phyloP scores from a whole-genome alignment of 371 early-diverging fungal genomes.

The Cokeromyces recurvatus region DNA sequence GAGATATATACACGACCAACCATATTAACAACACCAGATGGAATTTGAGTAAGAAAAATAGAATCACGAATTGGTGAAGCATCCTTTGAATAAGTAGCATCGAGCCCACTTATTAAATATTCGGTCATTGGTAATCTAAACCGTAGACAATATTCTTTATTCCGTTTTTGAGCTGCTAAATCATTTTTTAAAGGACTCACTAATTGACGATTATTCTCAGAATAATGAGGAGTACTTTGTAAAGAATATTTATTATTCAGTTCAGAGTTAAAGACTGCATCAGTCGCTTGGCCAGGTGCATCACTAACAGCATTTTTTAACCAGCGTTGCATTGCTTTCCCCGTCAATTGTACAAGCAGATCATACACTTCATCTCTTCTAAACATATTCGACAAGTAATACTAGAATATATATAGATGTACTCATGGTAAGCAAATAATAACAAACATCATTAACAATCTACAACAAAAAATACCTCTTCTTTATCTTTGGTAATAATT shows the following conservation, averaged over 20 bases:
- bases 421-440: neutral
- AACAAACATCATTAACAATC: no score
- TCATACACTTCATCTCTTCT: constrained; percentile 89
- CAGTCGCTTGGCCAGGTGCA: constrained; percentile 28
- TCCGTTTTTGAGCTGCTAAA: constrained; percentile 66
- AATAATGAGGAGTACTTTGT: no score
- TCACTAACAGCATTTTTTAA: constrained; percentile 74
- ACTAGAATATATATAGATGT: constrained; percentile 27
- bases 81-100: constrained; percentile 45
- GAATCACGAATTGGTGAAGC: constrained; percentile 3
- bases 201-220: constrained; percentile 22
- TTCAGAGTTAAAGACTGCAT: no score
- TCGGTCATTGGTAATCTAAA: constrained; percentile 69
- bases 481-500: constrained; percentile 72
- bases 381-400: constrained; percentile 90
- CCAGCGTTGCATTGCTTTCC: constrained; percentile 80
- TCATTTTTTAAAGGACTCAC: constrained; percentile 58
- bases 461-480: no score
- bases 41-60: constrained; percentile 9
- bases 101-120: constrained; percentile 52
- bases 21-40: neutral
- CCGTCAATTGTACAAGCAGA: constrained; percentile 82
- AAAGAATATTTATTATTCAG: no score
- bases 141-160: constrained; percentile 63
- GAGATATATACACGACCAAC: constrained; percentile 64